phyloP scores from a whole-genome alignment of 2,329 filamentous ascomycete genomes.

The Malbranchea zuffiana region DNA sequence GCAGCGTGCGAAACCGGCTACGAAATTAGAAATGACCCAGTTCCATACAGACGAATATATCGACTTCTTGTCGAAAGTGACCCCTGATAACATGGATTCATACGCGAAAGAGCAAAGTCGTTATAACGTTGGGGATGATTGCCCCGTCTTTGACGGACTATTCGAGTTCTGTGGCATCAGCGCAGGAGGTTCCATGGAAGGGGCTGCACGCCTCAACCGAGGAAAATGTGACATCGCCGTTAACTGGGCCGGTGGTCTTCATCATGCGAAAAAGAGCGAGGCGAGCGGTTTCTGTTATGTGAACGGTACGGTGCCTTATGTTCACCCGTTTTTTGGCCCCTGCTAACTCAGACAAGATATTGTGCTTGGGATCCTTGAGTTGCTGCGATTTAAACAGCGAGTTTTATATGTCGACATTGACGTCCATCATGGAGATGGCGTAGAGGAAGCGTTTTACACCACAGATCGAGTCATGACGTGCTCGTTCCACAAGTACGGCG shows the following conservation, averaged over 20 bases:
- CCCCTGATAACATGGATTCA: conserved; percentile 95
- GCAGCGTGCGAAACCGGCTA: conserved; percentile 67
- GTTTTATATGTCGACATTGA: conserved; percentile 59
- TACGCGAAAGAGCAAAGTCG: conserved; percentile 82
- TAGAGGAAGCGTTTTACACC: conserved; percentile 61
- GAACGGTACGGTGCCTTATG: conserved; percentile 47
- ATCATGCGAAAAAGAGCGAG: conserved; percentile 91
- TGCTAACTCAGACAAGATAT: conserved; percentile 40
- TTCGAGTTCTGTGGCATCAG: conserved; percentile 63
- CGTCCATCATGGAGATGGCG: conserved; percentile 57
- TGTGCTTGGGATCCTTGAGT: conserved; percentile 54
- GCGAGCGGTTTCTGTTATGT: conserved; percentile 97
- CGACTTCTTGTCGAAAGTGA: conserved; percentile 71
- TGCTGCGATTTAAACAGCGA: conserved; percentile 52
- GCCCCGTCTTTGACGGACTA: conserved; percentile 57
- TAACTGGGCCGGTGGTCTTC: conserved; percentile 92
- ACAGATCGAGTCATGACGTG: conserved; percentile 62
- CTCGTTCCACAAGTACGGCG: conserved; percentile 63
- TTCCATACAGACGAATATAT: conserved; percentile 66
- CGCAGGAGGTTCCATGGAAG: conserved; percentile 60
- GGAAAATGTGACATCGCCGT: conserved; percentile 57
- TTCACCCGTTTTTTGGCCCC: neutral
- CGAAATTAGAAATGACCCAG: conserved; percentile 61
- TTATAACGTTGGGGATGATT: conserved; percentile 57
- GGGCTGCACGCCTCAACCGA: conserved; percentile 55